Conservation (phyloP, 164 flowering plant genomes). For the Nelumbo lutea region DNA sequence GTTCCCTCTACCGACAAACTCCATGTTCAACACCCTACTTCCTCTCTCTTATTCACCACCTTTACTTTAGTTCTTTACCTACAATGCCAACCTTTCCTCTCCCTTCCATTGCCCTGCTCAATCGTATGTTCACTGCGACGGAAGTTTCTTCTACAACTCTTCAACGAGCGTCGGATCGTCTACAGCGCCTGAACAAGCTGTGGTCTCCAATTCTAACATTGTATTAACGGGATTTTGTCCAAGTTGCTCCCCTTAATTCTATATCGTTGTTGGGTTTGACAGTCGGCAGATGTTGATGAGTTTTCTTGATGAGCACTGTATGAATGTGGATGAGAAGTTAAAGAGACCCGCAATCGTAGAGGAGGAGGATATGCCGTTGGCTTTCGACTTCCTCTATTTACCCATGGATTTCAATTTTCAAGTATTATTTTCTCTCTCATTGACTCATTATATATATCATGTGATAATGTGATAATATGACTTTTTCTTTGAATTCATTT, state of each 20-base stretch:
- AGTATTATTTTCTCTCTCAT: slow-evolving; percentile 20
- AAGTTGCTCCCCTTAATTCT: neutral
- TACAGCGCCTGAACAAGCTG: no score
- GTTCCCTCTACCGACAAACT: no score
- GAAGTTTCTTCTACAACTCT: no score
- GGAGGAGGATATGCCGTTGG: slow-evolving; percentile 16
- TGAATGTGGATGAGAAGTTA: slow-evolving; percentile 28
- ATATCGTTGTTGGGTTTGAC: neutral
- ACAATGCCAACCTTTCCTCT: no score
- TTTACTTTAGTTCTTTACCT: no score
- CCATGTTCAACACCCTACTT: neutral
- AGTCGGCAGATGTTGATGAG: slow-evolving; percentile 48
- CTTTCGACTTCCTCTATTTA: slow-evolving; percentile 70
- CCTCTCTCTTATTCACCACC: neutral
- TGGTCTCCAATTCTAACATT: neutral
- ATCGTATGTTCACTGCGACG: no score
- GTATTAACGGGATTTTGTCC: neutral
- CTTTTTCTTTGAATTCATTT: no score
- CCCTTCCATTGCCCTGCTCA: no score
- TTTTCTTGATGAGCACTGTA: slow-evolving; percentile 49
- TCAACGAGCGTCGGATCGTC: no score
- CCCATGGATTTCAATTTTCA: slow-evolving; percentile 57
- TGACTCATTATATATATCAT: no score
- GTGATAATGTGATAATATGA: no score
- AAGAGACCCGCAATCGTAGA: neutral